Conservation (phyloP, 208 protist genomes). For the Histomonas meleagridis region DNA sequence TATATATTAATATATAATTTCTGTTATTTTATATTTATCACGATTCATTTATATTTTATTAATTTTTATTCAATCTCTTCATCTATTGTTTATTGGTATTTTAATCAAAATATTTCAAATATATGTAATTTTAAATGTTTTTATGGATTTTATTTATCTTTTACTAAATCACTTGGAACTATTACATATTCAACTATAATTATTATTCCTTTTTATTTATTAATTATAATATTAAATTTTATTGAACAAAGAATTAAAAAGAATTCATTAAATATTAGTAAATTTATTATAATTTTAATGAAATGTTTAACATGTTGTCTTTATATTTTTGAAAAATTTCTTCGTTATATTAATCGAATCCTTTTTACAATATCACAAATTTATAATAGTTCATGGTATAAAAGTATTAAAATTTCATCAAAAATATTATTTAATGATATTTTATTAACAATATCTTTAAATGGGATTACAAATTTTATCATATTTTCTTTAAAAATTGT, state of each 20-base stretch:
- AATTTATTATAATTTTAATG: not conserved
- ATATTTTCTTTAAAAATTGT: no score
- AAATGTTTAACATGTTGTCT: not conserved
- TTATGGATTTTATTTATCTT: not conserved
- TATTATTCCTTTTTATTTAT: not conserved
- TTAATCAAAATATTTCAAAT: not conserved
- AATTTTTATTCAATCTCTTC: not conserved
- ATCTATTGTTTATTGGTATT: slow-evolving; percentile 2
- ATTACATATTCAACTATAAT: not conserved
- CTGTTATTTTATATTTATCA: not conserved
- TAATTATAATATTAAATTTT: not conserved
- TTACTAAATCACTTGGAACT: not conserved
- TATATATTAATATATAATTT: slow-evolving; percentile 14
- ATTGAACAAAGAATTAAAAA: not conserved
- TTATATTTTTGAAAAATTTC: not conserved
- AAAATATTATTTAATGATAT: no score
- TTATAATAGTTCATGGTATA: not conserved
- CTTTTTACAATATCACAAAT: not conserved
- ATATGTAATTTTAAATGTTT: not conserved
- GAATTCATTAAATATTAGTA: not conserved
- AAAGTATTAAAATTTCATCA: no score
- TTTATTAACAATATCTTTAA: no score
- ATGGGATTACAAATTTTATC: no score
- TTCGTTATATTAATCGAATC: not conserved
- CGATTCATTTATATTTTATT: not conserved